A percentile compares a stretch with the other conserved stretches of the same genome.
These are phyloP conservation scores for Hyphodiscus hymeniophilus DNA, from an alignment of 495 filamentous ascomycete species.

Conservation along the genomic window DNA sequence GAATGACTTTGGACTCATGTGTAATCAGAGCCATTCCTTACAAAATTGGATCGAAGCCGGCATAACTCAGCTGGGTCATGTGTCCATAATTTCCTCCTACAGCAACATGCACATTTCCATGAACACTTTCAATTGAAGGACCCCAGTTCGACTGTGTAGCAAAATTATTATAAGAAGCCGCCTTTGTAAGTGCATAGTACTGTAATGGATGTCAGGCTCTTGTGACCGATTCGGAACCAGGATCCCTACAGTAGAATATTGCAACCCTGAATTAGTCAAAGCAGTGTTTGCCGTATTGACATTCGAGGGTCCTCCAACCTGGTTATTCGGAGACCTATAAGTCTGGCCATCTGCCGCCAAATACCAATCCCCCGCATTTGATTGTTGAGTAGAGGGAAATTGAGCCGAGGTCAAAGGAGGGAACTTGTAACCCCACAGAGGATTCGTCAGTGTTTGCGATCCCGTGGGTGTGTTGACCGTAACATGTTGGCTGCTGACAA, in stretches of 20 bases:
- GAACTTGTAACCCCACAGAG: constrained; percentile 30
- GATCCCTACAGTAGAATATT: background rate
- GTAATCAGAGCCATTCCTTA: constrained; percentile 25
- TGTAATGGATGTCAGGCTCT: constrained; percentile 4
- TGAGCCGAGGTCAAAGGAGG: constrained; percentile 9
- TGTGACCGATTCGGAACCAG: too few relatives aligned
- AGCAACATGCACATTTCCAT: constrained; percentile 34
- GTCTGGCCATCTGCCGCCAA: background rate
- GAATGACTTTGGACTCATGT: background rate
- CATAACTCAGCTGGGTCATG: constrained; percentile 31
- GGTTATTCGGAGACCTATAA: background rate
- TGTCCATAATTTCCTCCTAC: constrained; percentile 32
- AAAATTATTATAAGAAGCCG: constrained; percentile 11
- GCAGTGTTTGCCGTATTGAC: background rate
- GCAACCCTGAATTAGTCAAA: background rate
- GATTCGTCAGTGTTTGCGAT: constrained; percentile 26
- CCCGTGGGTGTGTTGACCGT: constrained; percentile 31
- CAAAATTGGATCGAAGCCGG: constrained; percentile 39
- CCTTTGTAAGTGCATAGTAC: constrained; percentile 9
- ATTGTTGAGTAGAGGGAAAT: constrained; percentile 6
- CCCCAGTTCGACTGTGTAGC: constrained; percentile 7
- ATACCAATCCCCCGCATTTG: background rate
- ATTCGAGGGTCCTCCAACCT: background rate
- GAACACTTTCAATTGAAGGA: constrained; percentile 31
- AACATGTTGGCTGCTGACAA: constrained; percentile 28